Conservation (phyloP, 176 grass and related monocot genomes). For the Oryza glumipatula region DNA sequence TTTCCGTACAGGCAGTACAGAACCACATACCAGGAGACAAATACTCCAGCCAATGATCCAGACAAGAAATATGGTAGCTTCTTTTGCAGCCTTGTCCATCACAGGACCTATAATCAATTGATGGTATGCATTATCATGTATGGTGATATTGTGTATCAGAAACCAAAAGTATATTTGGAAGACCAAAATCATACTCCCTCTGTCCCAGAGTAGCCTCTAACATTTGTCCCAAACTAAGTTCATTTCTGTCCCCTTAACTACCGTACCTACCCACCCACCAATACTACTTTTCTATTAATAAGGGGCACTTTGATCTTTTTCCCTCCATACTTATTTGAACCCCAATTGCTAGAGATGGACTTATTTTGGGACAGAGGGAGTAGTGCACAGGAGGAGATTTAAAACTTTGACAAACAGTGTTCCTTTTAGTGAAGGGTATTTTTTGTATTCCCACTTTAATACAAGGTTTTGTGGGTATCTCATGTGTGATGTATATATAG, state of each 20-base stretch:
- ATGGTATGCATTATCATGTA: conserved; percentile 12
- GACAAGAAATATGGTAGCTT: conserved; percentile 75
- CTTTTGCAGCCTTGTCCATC: conserved; percentile 73
- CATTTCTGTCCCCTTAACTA: no score
- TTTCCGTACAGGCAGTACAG: conserved; percentile 65
- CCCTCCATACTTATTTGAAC: no score
- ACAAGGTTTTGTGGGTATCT: no score
- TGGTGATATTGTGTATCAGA: conserved; percentile 48
- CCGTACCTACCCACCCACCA: no score
- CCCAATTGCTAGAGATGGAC: no score
- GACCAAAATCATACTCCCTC: conserved; percentile 30
- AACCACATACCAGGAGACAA: conserved; percentile 64
- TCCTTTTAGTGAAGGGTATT: conserved; percentile 3
- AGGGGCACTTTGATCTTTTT: no score
- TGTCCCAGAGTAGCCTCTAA: no score
- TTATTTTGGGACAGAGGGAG: no score
- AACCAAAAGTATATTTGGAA: conserved; percentile 51
- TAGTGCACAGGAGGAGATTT: neutral
- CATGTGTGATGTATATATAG: no score
- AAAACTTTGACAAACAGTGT: neutral
- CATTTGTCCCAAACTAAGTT: no score
- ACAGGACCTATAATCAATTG: conserved; percentile 60
- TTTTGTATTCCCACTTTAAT: no score
- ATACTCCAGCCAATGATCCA: conserved; percentile 61
- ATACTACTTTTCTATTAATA: no score